Conservation (phyloP, 2,329 filamentous ascomycete genomes). For the Alternaria brassicae region DNA sequence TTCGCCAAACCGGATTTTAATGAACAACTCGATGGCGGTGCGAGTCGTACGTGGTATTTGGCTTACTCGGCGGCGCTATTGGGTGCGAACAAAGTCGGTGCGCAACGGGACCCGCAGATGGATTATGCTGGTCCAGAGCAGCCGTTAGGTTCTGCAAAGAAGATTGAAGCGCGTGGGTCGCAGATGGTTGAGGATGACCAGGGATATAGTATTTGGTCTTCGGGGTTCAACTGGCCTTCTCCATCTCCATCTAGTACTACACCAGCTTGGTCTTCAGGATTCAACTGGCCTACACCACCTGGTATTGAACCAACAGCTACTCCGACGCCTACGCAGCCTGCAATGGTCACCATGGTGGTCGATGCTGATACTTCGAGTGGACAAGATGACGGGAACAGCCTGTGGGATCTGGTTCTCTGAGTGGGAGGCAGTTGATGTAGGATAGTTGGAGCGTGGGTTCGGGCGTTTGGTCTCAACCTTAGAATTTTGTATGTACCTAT, state of each 20-base stretch:
- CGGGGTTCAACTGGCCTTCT: background rate
- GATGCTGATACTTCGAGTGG: background rate
- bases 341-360: background rate
- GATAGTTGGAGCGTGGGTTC: background rate
- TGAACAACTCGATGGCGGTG: constrained; percentile 79
- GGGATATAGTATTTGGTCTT: background rate
- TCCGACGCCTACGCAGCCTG: background rate
- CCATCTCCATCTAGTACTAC: background rate
- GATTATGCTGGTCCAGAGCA: background rate
- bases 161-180: background rate
- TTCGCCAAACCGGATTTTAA: constrained; percentile 75
- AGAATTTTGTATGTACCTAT: background rate
- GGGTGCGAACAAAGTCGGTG: background rate
- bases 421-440: background rate
- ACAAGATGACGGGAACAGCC: background rate
- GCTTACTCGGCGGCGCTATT: constrained; percentile 46
- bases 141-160: background rate
- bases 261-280: background rate
- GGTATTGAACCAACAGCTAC: background rate
- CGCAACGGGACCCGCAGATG: background rate
- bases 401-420: background rate
- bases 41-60: constrained; percentile 55
- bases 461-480: background rate
- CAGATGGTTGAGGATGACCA: background rate
- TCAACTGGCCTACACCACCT: background rate